Base-by-base conservation (phyloP, 148 eudicot genomes). In the Chenopodium berlandieri region DNA sequence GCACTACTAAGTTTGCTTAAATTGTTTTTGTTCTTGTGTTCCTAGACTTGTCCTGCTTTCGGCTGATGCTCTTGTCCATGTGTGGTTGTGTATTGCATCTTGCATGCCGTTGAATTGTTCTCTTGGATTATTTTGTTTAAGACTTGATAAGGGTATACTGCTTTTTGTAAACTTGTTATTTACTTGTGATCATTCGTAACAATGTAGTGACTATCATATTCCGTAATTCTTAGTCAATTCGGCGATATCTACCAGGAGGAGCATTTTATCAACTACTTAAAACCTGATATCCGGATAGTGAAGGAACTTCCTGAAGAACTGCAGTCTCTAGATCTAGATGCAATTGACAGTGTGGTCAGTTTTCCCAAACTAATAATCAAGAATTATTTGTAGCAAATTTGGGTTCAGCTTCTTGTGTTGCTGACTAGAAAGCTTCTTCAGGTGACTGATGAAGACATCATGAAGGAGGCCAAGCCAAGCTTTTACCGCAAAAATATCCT, bases 221-320 rank as follows among this genome's bases (percentile, higher is more conserved):
- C 86, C 92, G 78, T 85, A 85, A 86, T 89, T 88, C 90, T 86
- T 92, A 97, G 99, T 88, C 98, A 92, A 88, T 97, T 97, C 89
- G 88, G 97, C 89, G 99, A 94, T 89, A 94, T 97, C 90, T 97
- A 97, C 89, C 98, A 97, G 93, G 98, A 97, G 92, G 93, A 94
- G 74, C 88, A 91, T 85, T 97, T 97, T 84, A 91, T 92, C 84
- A 86, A 91, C 87, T 90, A 92, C 90, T 86, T 97, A 88, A 90
- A 89, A 86, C 94, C 97, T 75, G 99, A 97, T 87, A 91, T 97
- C 68, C 92, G 84, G 37, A 88, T 97, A 82, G 93, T 97, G 66
- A 97, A 92, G 89, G 91, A 89, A 82, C 94, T 94, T 50, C 98
- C 99, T 25, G 78, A 86, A 83, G 95, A 94, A 72, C 89, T 97